phyloP scores from a whole-genome alignment of 2,329 filamentous ascomycete species.

The Dichotomopilus funicola region DNA sequence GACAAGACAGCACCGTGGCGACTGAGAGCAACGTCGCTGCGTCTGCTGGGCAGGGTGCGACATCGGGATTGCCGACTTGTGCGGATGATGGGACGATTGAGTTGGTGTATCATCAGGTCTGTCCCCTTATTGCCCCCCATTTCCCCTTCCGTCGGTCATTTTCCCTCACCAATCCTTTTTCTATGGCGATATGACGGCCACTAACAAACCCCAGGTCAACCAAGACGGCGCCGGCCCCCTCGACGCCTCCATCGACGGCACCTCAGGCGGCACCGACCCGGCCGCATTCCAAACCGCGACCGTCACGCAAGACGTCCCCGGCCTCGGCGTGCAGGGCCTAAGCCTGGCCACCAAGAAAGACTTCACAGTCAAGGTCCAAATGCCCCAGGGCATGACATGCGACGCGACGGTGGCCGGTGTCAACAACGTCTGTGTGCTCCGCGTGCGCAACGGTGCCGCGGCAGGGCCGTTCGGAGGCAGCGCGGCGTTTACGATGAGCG shows the following conservation, averaged over 20 bases:
- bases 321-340: slow-evolving; percentile 48
- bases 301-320: slow-evolving; percentile 56
- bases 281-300: slow-evolving; percentile 53
- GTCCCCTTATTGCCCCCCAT: not conserved
- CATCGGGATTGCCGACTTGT: slow-evolving; percentile 52
- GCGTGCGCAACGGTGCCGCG: slow-evolving; percentile 54
- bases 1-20: slow-evolving; percentile 34
- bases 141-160: not conserved
- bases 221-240: slow-evolving; percentile 63
- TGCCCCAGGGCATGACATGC: slow-evolving; percentile 64
- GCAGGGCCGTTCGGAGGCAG: slow-evolving; percentile 63
- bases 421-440: slow-evolving; percentile 57
- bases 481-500: slow-evolving; percentile 56
- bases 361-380: slow-evolving; percentile 58
- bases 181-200: not conserved
- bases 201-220: slow-evolving; percentile 42
- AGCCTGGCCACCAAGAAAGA: slow-evolving; percentile 55
- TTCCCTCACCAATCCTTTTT: not conserved
- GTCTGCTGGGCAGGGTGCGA: slow-evolving; percentile 47
- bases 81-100: slow-evolving; percentile 53
- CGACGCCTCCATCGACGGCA: slow-evolving; percentile 53
- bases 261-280: slow-evolving; percentile 56
- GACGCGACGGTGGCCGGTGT: slow-evolving; percentile 52
- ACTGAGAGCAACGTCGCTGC: slow-evolving; percentile 48
- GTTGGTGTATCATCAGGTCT: slow-evolving; percentile 56